Evolutionary conservation across 371 early-diverging fungal genomes (phyloP).

Genomic region (Basidiobolus meristosporus): DNA sequence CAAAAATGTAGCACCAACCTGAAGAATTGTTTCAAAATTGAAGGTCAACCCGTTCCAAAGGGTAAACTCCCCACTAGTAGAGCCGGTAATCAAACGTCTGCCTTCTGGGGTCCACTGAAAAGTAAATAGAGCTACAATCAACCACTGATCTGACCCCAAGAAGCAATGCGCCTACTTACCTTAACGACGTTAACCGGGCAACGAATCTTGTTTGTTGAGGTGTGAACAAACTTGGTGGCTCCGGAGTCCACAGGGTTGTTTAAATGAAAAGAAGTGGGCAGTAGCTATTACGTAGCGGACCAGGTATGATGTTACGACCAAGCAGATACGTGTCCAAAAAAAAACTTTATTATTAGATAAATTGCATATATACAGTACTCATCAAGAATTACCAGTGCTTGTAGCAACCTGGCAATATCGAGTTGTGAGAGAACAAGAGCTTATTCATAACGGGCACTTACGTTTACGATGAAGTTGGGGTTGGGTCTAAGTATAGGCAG

Average conservation of each 20-base stretch:
- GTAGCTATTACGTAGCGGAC: too few species aligned
- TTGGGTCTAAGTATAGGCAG: constrained; percentile 55
- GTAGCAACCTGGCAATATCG: constrained; percentile 1
- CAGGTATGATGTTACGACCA: too few species aligned
- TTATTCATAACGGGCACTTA: constrained; percentile 13
- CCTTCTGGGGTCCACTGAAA: constrained; percentile 97
- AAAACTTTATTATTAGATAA: too few species aligned
- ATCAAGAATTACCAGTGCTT: constrained; percentile 2
- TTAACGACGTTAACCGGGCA: constrained; percentile 91
- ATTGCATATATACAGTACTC: too few species aligned
- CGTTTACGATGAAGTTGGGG: constrained; percentile 70
- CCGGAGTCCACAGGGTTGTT: constrained; percentile 65
- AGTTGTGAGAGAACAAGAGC: neutral
- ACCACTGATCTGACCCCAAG: neutral
- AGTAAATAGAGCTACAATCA: neutral
- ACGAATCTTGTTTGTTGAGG: constrained; percentile 92
- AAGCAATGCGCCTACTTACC: constrained; percentile 19
- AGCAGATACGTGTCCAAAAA: too few species aligned
- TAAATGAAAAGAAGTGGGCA: constrained; percentile 60
- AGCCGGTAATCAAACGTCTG: constrained; percentile 93
- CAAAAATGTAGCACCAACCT: constrained; percentile 22
- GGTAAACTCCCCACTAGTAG: constrained; percentile 97
- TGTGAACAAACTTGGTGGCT: constrained; percentile 90
- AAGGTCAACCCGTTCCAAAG: constrained; percentile 98
- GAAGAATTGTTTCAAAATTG: constrained; percentile 98